Conservation (phyloP, 2,329 filamentous ascomycete species). For the Fusarium verrucosum region DNA sequence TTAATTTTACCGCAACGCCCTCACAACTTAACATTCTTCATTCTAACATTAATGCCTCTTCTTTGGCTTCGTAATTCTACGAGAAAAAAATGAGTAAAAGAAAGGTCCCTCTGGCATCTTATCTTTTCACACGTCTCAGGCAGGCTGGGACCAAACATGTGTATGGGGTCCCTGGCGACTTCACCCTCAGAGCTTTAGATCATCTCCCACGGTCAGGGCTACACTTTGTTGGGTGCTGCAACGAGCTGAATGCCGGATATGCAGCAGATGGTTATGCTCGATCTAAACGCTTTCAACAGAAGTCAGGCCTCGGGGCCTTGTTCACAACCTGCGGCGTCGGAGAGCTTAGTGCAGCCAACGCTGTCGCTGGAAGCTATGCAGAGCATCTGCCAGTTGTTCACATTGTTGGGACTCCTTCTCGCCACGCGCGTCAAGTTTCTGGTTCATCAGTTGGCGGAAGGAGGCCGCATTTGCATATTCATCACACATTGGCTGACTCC, state of each 20-base stretch:
- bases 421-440: not conserved
- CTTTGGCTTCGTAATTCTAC: no score
- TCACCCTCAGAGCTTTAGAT: slow-evolving; percentile 11
- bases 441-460: fast-evolving
- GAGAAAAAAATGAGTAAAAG: not conserved
- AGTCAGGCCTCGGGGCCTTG: not conserved
- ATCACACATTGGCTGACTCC: slow-evolving; percentile 8
- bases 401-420: slow-evolving; percentile 15
- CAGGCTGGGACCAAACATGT: slow-evolving; percentile 7
- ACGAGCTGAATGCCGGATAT: slow-evolving; percentile 20
- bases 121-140: slow-evolving; percentile 4
- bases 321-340: slow-evolving; percentile 16
- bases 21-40: no score
- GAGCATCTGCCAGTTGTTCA: slow-evolving; percentile 14
- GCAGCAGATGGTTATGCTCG: slow-evolving; percentile 25
- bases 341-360: slow-evolving; percentile 16
- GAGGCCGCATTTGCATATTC: not conserved
- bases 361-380: slow-evolving; percentile 16
- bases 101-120: not conserved
- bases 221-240: slow-evolving; percentile 18
- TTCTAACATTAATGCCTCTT: fast-evolving
- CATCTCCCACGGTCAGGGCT: not conserved
- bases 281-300: not conserved
- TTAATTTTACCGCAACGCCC: no score
- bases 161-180: slow-evolving; percentile 21